These are phyloP conservation scores for Candida gorgasii DNA, from an alignment of 805 yeast species.

Conservation along the genomic window DNA sequence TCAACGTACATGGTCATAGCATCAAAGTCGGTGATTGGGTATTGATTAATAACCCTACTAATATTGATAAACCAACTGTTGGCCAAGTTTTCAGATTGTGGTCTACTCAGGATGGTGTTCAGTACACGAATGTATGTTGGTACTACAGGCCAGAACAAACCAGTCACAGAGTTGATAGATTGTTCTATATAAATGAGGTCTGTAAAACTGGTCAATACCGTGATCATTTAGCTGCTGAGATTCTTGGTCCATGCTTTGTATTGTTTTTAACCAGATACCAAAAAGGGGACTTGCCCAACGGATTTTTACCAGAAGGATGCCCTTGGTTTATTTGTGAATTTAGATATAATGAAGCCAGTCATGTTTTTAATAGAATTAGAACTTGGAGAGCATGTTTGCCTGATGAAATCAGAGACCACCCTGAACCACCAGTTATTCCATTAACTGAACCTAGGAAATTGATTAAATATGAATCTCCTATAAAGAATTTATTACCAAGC, in stretches of 20 bases:
- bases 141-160: slow-evolving; percentile 97
- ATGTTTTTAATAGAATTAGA: slow-evolving; percentile 88
- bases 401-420: slow-evolving; percentile 86
- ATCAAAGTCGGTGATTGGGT: slow-evolving; percentile 96
- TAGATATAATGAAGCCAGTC: slow-evolving; percentile 88
- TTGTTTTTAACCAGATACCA: slow-evolving; percentile 92
- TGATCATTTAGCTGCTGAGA: slow-evolving; percentile 87
- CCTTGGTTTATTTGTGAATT: slow-evolving; percentile 93
- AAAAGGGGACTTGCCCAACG: slow-evolving; percentile 84
- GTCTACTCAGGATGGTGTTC: slow-evolving; percentile 80
- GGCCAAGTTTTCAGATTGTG: slow-evolving; percentile 94
- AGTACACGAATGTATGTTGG: slow-evolving; percentile 96
- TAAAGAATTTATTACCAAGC: slow-evolving; percentile 72
- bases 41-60: slow-evolving; percentile 81
- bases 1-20: slow-evolving; percentile 66
- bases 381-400: slow-evolving; percentile 99
- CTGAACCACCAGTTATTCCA: slow-evolving; percentile 74
- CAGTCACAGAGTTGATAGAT: slow-evolving; percentile 85
- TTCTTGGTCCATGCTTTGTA: slow-evolving; percentile 91
- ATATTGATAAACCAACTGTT: slow-evolving; percentile 83
- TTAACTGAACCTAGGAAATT: slow-evolving; percentile 65
- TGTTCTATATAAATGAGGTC: slow-evolving; percentile 92
- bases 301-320: slow-evolving; percentile 64
- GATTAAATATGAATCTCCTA: slow-evolving; percentile 80
- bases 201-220: slow-evolving; percentile 96